Base-by-base conservation (phyloP, 306 rosid species). In the Sophora flavescens region DNA sequence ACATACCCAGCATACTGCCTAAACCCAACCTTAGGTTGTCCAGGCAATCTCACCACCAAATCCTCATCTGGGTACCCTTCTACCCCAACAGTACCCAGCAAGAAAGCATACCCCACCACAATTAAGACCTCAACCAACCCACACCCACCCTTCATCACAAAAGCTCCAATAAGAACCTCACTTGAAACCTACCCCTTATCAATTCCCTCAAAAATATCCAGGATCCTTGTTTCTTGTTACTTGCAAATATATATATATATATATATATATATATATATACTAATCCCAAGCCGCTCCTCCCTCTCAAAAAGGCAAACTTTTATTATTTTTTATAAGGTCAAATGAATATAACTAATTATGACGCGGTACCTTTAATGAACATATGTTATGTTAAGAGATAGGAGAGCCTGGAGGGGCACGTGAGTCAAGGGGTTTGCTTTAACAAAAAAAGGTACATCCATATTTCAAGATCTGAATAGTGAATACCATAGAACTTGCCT, bases 1-100 rank as follows among this genome's bases (percentile, higher is more conserved):
- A 92, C 87, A 81, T 92, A 90, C 14, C 97, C 97, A 50, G 93
- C 86, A 75, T 77, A 92, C 22, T 92, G 97, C 62, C 72, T 82
- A 14, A 92, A 92, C 51, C 75, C 86, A 59, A 92, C 96, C 5
- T 60, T 44, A 2, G 97, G 96, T 44, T 92, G 97, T 1, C 96
- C 97, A 47, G 97, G 97, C 59, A 92, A 38, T 2, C 38, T 79
- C 82, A 44, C 83, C 7, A 92, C 89, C 83, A 90, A 77, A 75
- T 92, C 96, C 84, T 92, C 89, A 12, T 3, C 59, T 18, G 96
- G 89, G 82, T 87, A 90, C 1, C 86, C 93, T 17, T 85, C 76
- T 13, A 79, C 87, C 0, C 68, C 41, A 47, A 48, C 47, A 47
- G 1, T 50, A 33, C 70, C 76, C 42, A 63, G 14, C 47, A 64